Evolutionary conservation across 495 filamentous ascomycete species (phyloP).

Genomic region (Neurospora hispaniola): DNA sequence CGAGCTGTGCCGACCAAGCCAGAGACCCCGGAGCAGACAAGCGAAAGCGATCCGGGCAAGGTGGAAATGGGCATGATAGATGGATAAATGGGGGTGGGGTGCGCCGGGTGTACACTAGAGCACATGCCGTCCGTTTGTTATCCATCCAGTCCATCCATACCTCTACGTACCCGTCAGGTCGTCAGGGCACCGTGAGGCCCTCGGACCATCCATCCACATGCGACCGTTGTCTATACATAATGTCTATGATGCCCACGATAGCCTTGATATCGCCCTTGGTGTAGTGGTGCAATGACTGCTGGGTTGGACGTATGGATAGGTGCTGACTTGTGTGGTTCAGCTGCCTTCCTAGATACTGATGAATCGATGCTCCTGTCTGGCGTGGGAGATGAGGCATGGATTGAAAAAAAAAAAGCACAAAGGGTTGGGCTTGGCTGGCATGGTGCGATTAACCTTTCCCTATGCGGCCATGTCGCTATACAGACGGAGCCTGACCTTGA

Average conservation of each 20-base stretch:
- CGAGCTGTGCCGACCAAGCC: not conserved
- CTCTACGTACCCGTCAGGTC: not conserved
- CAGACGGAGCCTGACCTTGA: not conserved
- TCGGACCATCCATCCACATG: not conserved
- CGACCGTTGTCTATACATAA: not conserved
- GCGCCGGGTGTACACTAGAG: not conserved
- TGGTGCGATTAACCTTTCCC: not conserved
- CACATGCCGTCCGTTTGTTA: not conserved
- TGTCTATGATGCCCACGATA: not conserved
- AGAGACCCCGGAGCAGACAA: not conserved
- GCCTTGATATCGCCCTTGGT: not conserved
- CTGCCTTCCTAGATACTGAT: not conserved
- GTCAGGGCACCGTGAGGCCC: not conserved
- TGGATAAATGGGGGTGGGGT: not conserved
- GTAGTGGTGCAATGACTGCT: not conserved
- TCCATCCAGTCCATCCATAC: not conserved
- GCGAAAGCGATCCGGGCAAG: not conserved
- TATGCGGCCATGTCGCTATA: not conserved
- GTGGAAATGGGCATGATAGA: not conserved
- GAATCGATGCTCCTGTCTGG: not conserved
- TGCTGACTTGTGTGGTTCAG: not conserved
- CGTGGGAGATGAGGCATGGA: not conserved
- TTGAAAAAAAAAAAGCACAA: not conserved
- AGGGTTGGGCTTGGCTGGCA: not conserved
- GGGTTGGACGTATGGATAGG: not conserved